Base-by-base conservation (phyloP, 1,284 basidiomycete genomes). In the Tylopilus sp. region DNA sequence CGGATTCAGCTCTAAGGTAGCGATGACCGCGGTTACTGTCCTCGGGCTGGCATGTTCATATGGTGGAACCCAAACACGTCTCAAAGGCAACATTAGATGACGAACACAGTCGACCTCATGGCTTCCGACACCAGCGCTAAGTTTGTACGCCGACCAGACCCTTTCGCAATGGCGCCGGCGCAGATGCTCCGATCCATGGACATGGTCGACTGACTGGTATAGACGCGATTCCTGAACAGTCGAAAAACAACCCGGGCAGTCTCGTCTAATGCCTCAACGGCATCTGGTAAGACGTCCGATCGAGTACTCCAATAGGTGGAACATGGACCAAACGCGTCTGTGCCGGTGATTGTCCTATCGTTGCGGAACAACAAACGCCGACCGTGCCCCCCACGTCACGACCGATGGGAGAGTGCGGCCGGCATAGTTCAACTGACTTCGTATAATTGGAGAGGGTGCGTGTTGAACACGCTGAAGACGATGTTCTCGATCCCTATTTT, bases 231-330 rank as follows among this genome's bases (percentile, higher is more conserved):
- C 80, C 0, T 77, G 78, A 3, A 66, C 71, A 31, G 73, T 73
- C 42, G 78, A n/a, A 82, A 65, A 77, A 80, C 56, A 84, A 84
- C 60, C 70, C 82, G 29, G 82, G 81, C 6, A 72, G 75, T 21
- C 67, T 81, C 30, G 77, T 82, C 11, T 83, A 81, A 81, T 81
- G 83, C 62, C 69, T 84, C 46, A 84, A 84, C 57, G 82, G 84
- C 60, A 79, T 84, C 41, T 84, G 82, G 81, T 79, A 84, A 59
- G 81, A 77, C 21, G 73, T 75, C 23, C 78, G 74, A 72, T 84
- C 56, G 81, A 84, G 58, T 81, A 79, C 56, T 79, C 75, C 3
- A 81, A 81, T 2, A 61, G 81, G 29, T 84, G 81, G 82, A 84
- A 84, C 82, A 84, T 55, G 74, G 69, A 5, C 61, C 74, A 7